Conservation (phyloP, 805 yeast genomes). For the Nakazawaea populi region DNA sequence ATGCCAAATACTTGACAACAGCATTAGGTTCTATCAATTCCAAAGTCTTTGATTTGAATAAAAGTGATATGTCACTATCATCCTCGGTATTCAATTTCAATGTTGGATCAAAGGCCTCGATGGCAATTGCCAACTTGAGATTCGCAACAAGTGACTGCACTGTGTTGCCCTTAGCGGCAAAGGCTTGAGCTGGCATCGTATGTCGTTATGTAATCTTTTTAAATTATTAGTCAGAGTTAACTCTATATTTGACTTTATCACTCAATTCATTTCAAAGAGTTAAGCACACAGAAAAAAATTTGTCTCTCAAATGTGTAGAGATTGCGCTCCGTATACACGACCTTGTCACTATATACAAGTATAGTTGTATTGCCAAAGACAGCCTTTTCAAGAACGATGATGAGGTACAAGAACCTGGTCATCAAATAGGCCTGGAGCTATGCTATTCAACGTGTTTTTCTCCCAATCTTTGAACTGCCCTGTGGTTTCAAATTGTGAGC, state of each 20-base stretch:
- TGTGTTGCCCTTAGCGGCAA: conserved; percentile 24
- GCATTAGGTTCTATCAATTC: conserved; percentile 63
- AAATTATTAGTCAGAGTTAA: too few relatives aligned
- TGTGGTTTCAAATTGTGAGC: neutral
- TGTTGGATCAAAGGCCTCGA: conserved; percentile 24
- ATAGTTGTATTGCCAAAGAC: neutral
- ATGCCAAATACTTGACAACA: conserved; percentile 55
- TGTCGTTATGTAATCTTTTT: too few relatives aligned
- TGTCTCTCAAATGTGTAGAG: neutral
- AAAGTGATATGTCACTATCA: conserved; percentile 15
- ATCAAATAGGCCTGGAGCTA: conserved; percentile 8
- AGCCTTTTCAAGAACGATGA: neutral
- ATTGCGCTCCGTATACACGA: neutral
- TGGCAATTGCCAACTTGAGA: conserved; percentile 39
- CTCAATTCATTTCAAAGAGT: too few relatives aligned
- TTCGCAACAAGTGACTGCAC: conserved; percentile 29
- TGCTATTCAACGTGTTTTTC: neutral
- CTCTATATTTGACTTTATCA: too few relatives aligned
- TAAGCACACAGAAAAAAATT: neutral
- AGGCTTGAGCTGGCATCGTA: conserved; percentile 23
- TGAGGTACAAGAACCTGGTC: neutral
- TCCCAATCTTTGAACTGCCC: conserved; percentile 2
- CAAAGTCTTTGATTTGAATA: conserved; percentile 30
- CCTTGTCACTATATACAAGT: neutral
- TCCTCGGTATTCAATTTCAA: conserved; percentile 20